Percentiles rank a stretch among this genome's conserved stretches.
These are phyloP conservation scores for Aspergillus neoniger DNA, from an alignment of 2,329 filamentous ascomycete genomes.

Conservation along the genomic window DNA sequence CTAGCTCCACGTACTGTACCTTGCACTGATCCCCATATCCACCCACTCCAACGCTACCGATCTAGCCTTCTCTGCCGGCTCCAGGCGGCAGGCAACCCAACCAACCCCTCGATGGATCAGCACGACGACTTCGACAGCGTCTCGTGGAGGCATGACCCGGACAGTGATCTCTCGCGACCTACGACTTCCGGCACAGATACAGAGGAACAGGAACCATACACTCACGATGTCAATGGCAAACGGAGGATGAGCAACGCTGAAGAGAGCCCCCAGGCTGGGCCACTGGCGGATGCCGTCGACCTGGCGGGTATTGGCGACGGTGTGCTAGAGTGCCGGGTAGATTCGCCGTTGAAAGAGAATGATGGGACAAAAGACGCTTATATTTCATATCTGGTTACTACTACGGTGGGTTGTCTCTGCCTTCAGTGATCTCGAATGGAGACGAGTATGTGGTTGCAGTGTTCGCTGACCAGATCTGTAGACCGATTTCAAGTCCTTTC, in stretches of 20 bases:
- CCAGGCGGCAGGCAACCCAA: slow-evolving; percentile 3
- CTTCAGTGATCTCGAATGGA: not conserved
- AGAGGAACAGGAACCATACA: slow-evolving; percentile 35
- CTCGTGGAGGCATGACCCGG: slow-evolving; percentile 69
- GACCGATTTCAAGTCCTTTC: slow-evolving; percentile 94
- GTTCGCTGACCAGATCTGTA: slow-evolving; percentile 39
- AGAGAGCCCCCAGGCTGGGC: slow-evolving; percentile 52
- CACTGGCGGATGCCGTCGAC: slow-evolving; percentile 58
- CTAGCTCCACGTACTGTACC: not conserved
- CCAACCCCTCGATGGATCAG: slow-evolving; percentile 44
- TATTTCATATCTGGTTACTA: slow-evolving; percentile 92
- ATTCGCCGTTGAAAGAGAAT: slow-evolving; percentile 86
- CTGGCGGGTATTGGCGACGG: slow-evolving; percentile 69
- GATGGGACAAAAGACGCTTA: slow-evolving; percentile 96
- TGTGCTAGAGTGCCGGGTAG: slow-evolving; percentile 78
- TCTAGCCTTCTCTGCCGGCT: slow-evolving; percentile 5
- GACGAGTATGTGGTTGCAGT: not conserved
- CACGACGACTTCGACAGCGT: slow-evolving; percentile 78
- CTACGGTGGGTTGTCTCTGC: slow-evolving; percentile 62
- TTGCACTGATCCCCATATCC: not conserved
- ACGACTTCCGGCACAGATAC: slow-evolving; percentile 45
- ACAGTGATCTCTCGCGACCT: slow-evolving; percentile 48
- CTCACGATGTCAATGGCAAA: slow-evolving; percentile 51
- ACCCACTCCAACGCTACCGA: not conserved
- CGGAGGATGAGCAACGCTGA: slow-evolving; percentile 48